Base-by-base conservation (phyloP, 345 rosid species). In the Syzygium aqueum region DNA sequence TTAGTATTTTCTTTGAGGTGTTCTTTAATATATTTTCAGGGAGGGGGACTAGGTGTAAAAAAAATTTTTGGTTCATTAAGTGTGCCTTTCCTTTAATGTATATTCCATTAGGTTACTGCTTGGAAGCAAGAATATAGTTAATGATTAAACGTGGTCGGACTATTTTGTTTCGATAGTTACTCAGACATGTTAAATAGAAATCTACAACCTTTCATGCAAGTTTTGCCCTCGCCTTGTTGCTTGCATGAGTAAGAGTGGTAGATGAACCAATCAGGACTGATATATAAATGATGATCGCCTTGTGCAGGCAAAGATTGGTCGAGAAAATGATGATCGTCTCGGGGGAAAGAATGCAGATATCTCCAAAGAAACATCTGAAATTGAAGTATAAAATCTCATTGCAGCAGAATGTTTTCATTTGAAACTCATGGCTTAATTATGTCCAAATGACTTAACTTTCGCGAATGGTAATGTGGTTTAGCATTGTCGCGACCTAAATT, bases 251-350 rank as follows among this genome's bases (percentile, higher is more conserved):
- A 84, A 84, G 85, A 50, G 21, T 30, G 77, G 77, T 3, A 30
- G 11, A 30, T 13, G 9, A 15, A 3, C 14, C 77, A 30, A 22
- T 65, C 2, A 11, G 77, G 43, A 65, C 22, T 65, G 40, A 65
- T 7, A 65, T 14, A 7, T 17, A n/a, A 83, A 46, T 17, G 77
- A 82, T 53, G 19, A 15, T 59, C 12, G 43, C 46, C 8, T 2
- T 65, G 53, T 52, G 13, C 88, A 92, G 94, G 94, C 91, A 84
- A 92, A 90, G 85, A 51, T 87, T 15, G 92, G 90, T 84, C 67
- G 83, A n/a, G 87, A 84, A 85, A 86, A 87, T 43, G 93, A 89
- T 54, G 88, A 46, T 22, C 84, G 77, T 23, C 89, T 91, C 22
- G 87, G 93, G 43, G 93, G 92, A n/a, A 16, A 51, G 52, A 63